Percentiles rank a stretch among this genome's conserved stretches.
phyloP scores from a whole-genome alignment of 192 early-diverging fungal species.

The Coemansia sp. region DNA sequence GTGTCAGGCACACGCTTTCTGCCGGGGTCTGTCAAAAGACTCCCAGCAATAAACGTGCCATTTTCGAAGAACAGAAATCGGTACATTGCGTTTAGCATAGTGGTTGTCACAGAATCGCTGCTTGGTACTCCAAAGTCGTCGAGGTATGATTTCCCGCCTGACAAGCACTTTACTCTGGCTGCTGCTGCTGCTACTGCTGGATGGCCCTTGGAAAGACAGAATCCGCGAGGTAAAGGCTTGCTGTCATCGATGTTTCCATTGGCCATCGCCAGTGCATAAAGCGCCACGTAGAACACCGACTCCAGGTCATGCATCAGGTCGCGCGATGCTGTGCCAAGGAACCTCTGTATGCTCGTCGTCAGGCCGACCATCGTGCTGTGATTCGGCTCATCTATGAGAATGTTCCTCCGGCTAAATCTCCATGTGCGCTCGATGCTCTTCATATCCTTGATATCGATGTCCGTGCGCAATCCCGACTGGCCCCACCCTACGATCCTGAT shows the following conservation, averaged over 20 bases:
- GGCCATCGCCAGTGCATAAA: background rate
- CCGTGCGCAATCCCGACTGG: background rate
- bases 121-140: background rate
- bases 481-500: slow-evolving; percentile 16
- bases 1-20: background rate
- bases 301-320: slow-evolving; percentile 10
- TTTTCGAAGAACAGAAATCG: background rate
- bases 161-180: background rate
- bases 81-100: background rate
- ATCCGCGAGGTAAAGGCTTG: background rate
- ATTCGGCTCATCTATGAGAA: background rate
- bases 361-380: background rate
- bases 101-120: background rate
- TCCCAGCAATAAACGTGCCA: background rate
- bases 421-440: background rate
- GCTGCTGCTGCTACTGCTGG: background rate
- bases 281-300: slow-evolving; percentile 11
- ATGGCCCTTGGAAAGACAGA: background rate
- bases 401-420: background rate
- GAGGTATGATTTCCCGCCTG: background rate
- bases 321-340: background rate
- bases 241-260: background rate
- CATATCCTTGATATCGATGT: background rate
- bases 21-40: background rate
- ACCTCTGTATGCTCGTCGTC: background rate